phyloP scores from a whole-genome alignment of 352 stramenopile species.

The Discostella stelligera region DNA sequence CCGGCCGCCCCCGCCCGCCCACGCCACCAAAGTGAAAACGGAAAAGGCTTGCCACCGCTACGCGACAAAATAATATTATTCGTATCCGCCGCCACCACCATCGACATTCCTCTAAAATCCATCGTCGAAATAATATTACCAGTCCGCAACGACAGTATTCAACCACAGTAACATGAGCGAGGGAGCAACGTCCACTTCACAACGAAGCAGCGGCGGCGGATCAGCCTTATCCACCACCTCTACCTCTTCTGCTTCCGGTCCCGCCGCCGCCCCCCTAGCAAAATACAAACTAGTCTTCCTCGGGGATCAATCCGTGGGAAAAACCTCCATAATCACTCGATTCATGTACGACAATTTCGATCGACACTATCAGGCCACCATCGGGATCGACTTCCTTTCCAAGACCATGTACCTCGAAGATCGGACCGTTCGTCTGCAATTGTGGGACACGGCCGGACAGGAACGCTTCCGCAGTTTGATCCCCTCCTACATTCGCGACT shows the following conservation, averaged over 20 bases:
- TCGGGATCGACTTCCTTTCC: slow-evolving; percentile 99
- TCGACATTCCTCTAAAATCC: too few species aligned
- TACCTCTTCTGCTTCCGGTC: slow-evolving; percentile 5
- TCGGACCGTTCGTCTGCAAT: slow-evolving; percentile 96
- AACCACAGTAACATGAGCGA: slow-evolving; percentile 55
- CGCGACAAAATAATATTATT: too few species aligned
- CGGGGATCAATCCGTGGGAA: slow-evolving; percentile 94
- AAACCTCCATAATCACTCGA: slow-evolving; percentile 99
- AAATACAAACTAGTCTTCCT: slow-evolving; percentile 86
- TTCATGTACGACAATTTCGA: slow-evolving; percentile 94
- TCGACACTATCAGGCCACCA: slow-evolving; percentile 91
- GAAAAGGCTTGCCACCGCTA: too few species aligned
- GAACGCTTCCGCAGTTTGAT: slow-evolving; percentile 87
- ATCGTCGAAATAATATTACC: too few species aligned
- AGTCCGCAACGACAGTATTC: background rate
- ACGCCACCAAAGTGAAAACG: too few species aligned
- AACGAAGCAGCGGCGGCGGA: slow-evolving; percentile 14
- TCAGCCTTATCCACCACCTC: too few species aligned
- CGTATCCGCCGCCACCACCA: too few species aligned
- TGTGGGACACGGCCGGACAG: slow-evolving; percentile 98
- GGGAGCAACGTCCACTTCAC: slow-evolving; percentile 19
- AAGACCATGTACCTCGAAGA: slow-evolving; percentile 99
- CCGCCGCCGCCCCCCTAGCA: slow-evolving; percentile 71
- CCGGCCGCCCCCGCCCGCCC: too few species aligned
- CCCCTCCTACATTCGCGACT: slow-evolving; percentile 90